Evolutionary conservation across 768 basidiomycete genomes (phyloP), one percentile per base, ranked within the genome.

Genomic region (Pulveroboletus sp.): DNA sequence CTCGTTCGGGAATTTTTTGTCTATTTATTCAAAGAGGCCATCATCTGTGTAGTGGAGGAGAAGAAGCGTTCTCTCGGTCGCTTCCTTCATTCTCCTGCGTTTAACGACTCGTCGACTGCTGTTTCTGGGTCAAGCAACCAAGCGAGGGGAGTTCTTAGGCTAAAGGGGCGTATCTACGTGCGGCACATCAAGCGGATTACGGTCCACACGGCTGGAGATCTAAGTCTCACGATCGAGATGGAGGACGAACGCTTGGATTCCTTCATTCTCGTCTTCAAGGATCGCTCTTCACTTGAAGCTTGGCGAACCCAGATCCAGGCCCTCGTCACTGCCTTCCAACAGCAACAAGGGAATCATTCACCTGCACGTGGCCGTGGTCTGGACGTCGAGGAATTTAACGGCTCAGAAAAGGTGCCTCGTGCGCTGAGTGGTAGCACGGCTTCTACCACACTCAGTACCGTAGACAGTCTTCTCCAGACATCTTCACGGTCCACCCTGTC

Each of bases 1-100:
- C 86, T 92, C 52, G 86, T 94, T 17, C 83, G 93, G 47, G 94
- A 96, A 67, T 97, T 97, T 69, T 89, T 85, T 64, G 92, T 96
- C 52, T 97, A 98, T 71, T 80, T 99, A 26, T 99, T 97, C 81
- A 87, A 86, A 62, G 93, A 97, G 68, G 96, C 96, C 9, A 89
- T 99, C 57, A 93, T 99, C 52, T 99, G 96, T 67, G 93, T 98
- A n/a, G 80, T 89, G 17, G 94, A 98, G 67, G 95, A 99, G 71
- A 91, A 85, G 74, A 94, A 92, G 61, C 82, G 87, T 24, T 83
- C 85, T 0, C 71, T 93, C 2, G 83, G 86, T 8, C 80, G 86
- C 26, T 75, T 93, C 40, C 75, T 93, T 5, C 83, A 85, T 28
- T 83, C 84, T 1, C 79, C 82, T 5, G 71, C 73, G 3, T 72